A percentile compares a stretch with the other conserved stretches of the same genome.
These are phyloP conservation scores for Pyronema omphalodes DNA, from an alignment of 495 filamentous ascomycete species.

Conservation along the genomic window DNA sequence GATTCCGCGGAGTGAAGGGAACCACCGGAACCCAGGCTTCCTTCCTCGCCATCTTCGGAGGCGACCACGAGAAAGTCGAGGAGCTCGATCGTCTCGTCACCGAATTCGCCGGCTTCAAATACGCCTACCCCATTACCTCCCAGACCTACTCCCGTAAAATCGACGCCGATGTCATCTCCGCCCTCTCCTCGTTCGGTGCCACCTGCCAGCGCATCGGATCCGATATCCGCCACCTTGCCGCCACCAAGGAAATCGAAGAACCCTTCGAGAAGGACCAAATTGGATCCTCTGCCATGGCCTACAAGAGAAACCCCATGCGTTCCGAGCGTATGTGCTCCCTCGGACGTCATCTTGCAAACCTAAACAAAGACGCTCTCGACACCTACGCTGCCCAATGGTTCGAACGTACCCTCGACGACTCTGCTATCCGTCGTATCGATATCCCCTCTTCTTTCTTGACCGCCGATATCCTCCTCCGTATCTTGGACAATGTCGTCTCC, in stretches of 20 bases:
- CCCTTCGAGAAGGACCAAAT: conserved; percentile 74
- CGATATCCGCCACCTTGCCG: conserved; percentile 66
- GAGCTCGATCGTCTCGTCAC: conserved; percentile 59
- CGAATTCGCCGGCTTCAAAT: conserved; percentile 66
- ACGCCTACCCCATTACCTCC: conserved; percentile 52
- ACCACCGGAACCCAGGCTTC: conserved; percentile 65
- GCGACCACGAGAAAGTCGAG: conserved; percentile 62
- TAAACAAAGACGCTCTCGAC: conserved; percentile 48
- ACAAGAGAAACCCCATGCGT: conserved; percentile 85
- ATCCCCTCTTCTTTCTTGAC: conserved; percentile 68
- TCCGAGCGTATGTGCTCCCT: conserved; percentile 68
- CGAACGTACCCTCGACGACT: conserved; percentile 34
- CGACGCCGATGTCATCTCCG: conserved; percentile 63
- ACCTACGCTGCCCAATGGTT: conserved; percentile 79
- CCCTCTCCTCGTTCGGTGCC: conserved; percentile 62
- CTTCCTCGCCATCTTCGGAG: conserved; percentile 67
- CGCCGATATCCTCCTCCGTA: conserved; percentile 65
- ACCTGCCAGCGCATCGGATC: conserved; percentile 57
- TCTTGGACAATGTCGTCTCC: conserved; percentile 63
- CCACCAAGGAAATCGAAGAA: conserved; percentile 73
- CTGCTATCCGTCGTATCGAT: conserved; percentile 26
- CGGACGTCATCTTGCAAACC: conserved; percentile 47
- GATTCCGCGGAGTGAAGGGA: conserved; percentile 71
- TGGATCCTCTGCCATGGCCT: conserved; percentile 49
- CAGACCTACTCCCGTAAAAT: conserved; percentile 78